Base-by-base conservation (phyloP, 805 yeast species). In the Metschnikowia arizonensis region DNA sequence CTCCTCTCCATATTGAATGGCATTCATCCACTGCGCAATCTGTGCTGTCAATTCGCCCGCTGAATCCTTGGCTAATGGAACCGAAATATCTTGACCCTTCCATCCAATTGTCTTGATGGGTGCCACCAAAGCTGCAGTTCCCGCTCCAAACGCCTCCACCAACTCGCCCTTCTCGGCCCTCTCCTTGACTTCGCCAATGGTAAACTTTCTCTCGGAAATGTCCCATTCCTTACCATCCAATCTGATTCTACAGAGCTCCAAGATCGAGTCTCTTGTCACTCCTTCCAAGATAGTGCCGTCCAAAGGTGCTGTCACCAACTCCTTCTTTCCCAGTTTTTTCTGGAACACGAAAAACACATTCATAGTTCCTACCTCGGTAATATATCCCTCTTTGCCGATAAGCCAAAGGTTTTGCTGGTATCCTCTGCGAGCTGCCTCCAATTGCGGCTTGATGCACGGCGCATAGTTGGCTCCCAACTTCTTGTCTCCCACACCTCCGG, bases 321-420 rank as follows among this genome's bases (percentile, higher is more conserved):
- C 98, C 62, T 85, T 86, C 69, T 83, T 86, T 48, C 96, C 97
- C 30, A 83, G 77, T n/a, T 78, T 63, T 65, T 85, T 79, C 66
- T 84, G 72, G 76, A 91, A 88, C 28, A 81, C 97, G 59, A 86
- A 82, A 72, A 93, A 91, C 36, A 78, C 91, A 69, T 91, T 91
- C 98, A 91, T 93, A 47, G 98, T 89, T 55, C 99, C 99, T 46
- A 88, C 98, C 74, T 91, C 98, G 55, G 98, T 91, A 59, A 91
- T 81, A 65, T 80, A 65, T n/a, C 56, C 76, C 64, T 91, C 91
- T 46, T 85, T 88, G 50, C 97, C 97, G 59, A 91, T 91, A 59
- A 91, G 75, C 99, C 98, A 91, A 65, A 91, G 73, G 75, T 91
- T 91, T 72, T 93, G 98, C 66, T 88, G 95, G 74, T 81, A 90